Evolutionary conservation across 1,139 yeast species (phyloP), one percentile per base, ranked within the genome.

Genomic region (Geotrichum aggregatum): DNA sequence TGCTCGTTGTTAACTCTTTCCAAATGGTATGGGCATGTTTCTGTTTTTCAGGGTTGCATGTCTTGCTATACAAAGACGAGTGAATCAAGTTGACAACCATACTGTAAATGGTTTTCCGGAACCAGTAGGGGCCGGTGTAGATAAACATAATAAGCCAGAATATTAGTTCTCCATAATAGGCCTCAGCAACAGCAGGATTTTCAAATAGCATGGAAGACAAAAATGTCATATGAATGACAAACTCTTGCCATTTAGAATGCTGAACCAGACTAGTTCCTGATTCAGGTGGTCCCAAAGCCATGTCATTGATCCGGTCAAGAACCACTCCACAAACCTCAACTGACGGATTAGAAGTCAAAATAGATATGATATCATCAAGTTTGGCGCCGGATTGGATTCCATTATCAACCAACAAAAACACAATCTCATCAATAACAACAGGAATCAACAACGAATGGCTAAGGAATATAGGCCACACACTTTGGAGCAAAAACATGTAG

Each of bases 131-230:
- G 2, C 87, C 87, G 55, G 82, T 78, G 69, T 87, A 94, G 62
- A 87, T 79, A 63, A 86, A 78, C 45, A 87, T 74, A 0, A 94
- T 78, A 30, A 86, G 78, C 55, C 86, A 73, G 62, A 82, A 82
- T 56, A 86, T 76, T 1, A 87, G 76, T 61, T 88, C 96, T 3
- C 94, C 85, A 55, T 87, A 70, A 64, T 77, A 87, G 66, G 80
- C 73, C 54, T 84, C 83, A 3, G 87, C 82, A 60, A 82, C 75
- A 28, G 77, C 70, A 47, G 82, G 75, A 0, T 91, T 80, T 64
- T 87, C 92, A 71, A 87, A 88, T 57, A 87, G 82, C 44, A 87
- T 66, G 5, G 84, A 79, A 2, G 86, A 78, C 50, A 85, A 74
- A 49, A 85, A 77, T 61, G 80, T 81, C 7, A 85, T 81, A 61